Conservation (phyloP, 2,329 filamentous ascomycete species). For the Thielaviopsis musarum region DNA sequence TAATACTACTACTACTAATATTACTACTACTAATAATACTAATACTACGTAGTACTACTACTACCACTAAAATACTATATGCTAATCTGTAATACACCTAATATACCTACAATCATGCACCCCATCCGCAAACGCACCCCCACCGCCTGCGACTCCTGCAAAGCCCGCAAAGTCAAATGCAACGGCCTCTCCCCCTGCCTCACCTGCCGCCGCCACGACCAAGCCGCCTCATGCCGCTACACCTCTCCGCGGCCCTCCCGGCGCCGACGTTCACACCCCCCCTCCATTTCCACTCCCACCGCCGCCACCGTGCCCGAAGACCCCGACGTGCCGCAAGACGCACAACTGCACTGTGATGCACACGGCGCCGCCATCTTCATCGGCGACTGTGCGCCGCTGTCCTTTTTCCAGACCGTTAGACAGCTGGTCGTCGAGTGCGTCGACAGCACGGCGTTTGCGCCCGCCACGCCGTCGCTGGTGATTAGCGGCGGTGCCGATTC, state of each 20-base stretch:
- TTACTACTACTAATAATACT: neutral
- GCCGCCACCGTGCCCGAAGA: slow-evolving; percentile 22
- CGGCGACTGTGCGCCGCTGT: slow-evolving; percentile 38
- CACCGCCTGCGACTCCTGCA: slow-evolving; percentile 38
- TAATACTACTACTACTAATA: neutral
- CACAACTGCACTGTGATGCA: slow-evolving; percentile 32
- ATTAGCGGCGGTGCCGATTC: neutral
- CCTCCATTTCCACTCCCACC: neutral
- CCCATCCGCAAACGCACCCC: slow-evolving; percentile 27
- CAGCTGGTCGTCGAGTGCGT: slow-evolving; percentile 27
- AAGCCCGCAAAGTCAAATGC: slow-evolving; percentile 38
- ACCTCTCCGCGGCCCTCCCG: slow-evolving; percentile 25
- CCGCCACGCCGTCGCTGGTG: neutral
- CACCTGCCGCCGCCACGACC: slow-evolving; percentile 29
- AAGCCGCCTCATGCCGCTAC: slow-evolving; percentile 29
- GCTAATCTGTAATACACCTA: too few species aligned
- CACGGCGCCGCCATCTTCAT: slow-evolving; percentile 39
- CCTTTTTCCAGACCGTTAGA: slow-evolving; percentile 37
- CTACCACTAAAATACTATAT: too few species aligned
- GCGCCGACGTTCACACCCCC: slow-evolving; percentile 1
- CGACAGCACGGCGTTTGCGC: neutral
- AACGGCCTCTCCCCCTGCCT: slow-evolving; percentile 35
- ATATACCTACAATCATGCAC: too few species aligned
- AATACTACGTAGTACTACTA: too few species aligned
- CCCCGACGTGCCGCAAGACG: slow-evolving; percentile 36